Conservation (phyloP, 2,329 filamentous ascomycete genomes). For the Gnomoniopsis sp. region DNA sequence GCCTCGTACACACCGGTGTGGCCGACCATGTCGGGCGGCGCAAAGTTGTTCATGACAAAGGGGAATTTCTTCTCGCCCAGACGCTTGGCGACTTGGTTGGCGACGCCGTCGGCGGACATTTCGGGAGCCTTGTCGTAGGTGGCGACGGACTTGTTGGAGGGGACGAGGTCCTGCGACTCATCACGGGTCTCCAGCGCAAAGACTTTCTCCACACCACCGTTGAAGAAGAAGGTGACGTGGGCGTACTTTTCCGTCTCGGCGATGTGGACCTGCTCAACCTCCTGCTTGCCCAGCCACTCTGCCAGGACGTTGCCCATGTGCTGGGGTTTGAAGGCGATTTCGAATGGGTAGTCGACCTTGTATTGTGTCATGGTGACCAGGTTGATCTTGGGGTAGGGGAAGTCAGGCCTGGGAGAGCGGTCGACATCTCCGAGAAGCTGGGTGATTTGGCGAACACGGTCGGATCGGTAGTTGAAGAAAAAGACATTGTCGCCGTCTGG, state of each 20-base stretch:
- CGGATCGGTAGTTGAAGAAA: constrained; percentile 99
- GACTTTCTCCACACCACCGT: constrained; percentile 95
- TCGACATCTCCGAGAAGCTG: constrained; percentile 91
- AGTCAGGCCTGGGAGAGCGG: constrained; percentile 84
- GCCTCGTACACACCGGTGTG: constrained; percentile 98
- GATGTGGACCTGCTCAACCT: constrained; percentile 88
- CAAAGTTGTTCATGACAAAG: constrained; percentile 99
- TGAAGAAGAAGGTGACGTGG: constrained; percentile 99
- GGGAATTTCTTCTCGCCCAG: constrained; percentile 83
- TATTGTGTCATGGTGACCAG: constrained; percentile 98
- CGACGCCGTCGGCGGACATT: constrained; percentile 92
- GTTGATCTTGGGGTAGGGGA: constrained; percentile 87
- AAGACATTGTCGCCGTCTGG: constrained; percentile 89
- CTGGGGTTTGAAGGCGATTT: constrained; percentile 89
- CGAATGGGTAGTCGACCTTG: constrained; percentile 91
- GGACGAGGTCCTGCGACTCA: constrained; percentile 72
- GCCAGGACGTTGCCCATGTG: constrained; percentile 97
- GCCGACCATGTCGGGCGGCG: constrained; percentile 97
- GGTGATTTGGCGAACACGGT: constrained; percentile 93
- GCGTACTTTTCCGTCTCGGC: constrained; percentile 99
- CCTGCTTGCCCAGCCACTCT: constrained; percentile 90
- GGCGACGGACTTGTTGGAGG: constrained; percentile 83
- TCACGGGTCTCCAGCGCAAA: constrained; percentile 91
- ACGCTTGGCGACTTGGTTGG: constrained; percentile 83
- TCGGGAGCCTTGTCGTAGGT: constrained; percentile 94